phyloP scores from a whole-genome alignment of 495 filamentous ascomycete species.

The Endocarpon pusillum region DNA sequence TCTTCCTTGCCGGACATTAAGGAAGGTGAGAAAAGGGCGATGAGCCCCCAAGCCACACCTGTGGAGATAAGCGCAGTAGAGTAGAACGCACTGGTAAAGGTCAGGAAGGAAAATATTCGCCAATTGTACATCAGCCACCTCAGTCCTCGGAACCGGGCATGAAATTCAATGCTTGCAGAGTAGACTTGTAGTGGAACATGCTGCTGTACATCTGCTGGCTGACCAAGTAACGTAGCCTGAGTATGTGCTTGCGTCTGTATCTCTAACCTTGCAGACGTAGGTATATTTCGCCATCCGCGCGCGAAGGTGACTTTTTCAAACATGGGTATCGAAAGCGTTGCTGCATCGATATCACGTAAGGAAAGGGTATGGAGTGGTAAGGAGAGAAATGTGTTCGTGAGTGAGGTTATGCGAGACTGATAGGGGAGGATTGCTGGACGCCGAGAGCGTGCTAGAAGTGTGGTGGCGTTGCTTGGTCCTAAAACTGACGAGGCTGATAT shows the following conservation, averaged over 20 bases:
- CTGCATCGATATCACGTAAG: conserved; percentile 33
- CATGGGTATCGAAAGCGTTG: conserved; percentile 48
- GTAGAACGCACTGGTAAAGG: conserved; percentile 62
- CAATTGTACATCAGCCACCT: conserved; percentile 77
- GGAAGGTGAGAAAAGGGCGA: conserved; percentile 27
- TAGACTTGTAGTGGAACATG: conserved; percentile 46
- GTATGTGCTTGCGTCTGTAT: too few relatives aligned
- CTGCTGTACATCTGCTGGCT: too few relatives aligned
- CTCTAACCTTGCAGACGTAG: conserved; percentile 41
- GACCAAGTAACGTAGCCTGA: too few relatives aligned
- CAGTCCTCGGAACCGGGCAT: conserved; percentile 55
- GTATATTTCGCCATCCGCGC: conserved; percentile 36
- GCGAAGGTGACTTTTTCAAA: conserved; percentile 52
- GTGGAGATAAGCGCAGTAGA: conserved; percentile 43
- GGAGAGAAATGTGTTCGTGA: conserved; percentile 28
- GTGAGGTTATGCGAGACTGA: conserved; percentile 37
- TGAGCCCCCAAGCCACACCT: conserved; percentile 43
- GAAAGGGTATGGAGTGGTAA: conserved; percentile 44
- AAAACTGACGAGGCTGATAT: conserved; percentile 11
- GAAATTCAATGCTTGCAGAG: conserved; percentile 43
- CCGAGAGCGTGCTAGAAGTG: conserved; percentile 27
- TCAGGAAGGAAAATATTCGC: conserved; percentile 45
- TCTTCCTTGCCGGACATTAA: conserved; percentile 14
- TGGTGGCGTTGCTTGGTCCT: conserved; percentile 11
- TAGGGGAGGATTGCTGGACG: conserved; percentile 54